phyloP scores from a whole-genome alignment of 108 stramenopile genomes.

The Pseudonitzschia multiseries region DNA sequence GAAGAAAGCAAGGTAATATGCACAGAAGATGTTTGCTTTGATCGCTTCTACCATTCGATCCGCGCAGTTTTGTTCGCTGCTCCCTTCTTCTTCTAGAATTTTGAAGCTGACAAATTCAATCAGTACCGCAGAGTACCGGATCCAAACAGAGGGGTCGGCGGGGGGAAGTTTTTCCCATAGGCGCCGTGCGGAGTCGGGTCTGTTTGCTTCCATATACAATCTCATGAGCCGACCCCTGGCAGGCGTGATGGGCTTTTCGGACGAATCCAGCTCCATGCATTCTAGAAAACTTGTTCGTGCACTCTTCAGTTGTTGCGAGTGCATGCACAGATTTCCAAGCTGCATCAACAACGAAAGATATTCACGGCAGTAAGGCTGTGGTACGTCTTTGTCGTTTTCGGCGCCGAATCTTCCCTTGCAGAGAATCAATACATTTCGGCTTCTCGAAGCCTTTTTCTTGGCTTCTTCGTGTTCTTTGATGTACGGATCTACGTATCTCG shows the following conservation, averaged over 20 bases:
- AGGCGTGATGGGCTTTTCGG: constrained; percentile 51
- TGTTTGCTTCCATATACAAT: constrained; percentile 72
- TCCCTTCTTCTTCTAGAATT: constrained; percentile 57
- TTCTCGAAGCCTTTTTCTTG: constrained; percentile 50
- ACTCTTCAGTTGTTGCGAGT: constrained; percentile 66
- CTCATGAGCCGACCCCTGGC: constrained; percentile 75
- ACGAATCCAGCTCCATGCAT: constrained; percentile 65
- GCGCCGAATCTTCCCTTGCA: constrained; percentile 66
- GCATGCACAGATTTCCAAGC: constrained; percentile 61
- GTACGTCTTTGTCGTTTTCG: constrained; percentile 34
- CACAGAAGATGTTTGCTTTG: constrained; percentile 69
- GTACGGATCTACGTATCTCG: constrained; percentile 84
- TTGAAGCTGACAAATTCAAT: constrained; percentile 77
- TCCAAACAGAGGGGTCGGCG: constrained; percentile 69
- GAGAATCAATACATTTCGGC: constrained; percentile 56
- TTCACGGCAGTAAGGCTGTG: constrained; percentile 65
- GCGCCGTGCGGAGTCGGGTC: constrained; percentile 63
- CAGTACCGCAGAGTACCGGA: constrained; percentile 74
- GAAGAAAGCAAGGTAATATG: constrained; percentile 70
- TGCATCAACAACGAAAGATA: constrained; percentile 76
- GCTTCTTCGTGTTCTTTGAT: constrained; percentile 72
- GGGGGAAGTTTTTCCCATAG: constrained; percentile 49
- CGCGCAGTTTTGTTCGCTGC: constrained; percentile 42
- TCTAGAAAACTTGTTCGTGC: constrained; percentile 68
- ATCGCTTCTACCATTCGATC: constrained; percentile 54